Conservation (phyloP, 495 filamentous ascomycete species). For the Trichoderma virens region DNA sequence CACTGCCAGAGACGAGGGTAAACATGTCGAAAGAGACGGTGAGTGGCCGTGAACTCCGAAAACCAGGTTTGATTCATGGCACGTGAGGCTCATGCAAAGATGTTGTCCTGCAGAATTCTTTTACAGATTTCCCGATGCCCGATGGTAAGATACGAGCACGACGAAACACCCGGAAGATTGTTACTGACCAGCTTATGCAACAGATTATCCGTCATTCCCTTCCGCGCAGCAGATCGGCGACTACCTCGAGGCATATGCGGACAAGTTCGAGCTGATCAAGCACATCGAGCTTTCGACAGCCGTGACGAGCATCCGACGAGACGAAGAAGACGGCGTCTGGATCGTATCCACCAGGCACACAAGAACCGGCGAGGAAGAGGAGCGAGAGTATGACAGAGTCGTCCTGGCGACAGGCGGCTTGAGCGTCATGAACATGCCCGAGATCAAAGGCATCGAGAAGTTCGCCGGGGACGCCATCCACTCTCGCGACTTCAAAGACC, state of each 20-base stretch:
- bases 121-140: slow-evolving; percentile 4
- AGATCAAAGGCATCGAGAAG: slow-evolving; percentile 10
- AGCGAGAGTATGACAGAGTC: slow-evolving; percentile 3
- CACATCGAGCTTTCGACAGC: slow-evolving; percentile 7
- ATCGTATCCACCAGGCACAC: slow-evolving; percentile 7
- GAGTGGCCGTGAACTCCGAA: neutral
- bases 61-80: neutral
- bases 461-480: slow-evolving; percentile 8
- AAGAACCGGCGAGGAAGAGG: slow-evolving; percentile 3
- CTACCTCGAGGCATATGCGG: slow-evolving; percentile 10
- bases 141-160: neutral
- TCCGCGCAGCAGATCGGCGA: slow-evolving; percentile 5
- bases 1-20: neutral
- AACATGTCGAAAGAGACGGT: slow-evolving; percentile 5
- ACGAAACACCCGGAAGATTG: neutral
- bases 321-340: slow-evolving; percentile 9
- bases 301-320: slow-evolving; percentile 5
- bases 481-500: slow-evolving; percentile 12
- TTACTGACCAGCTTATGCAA: neutral
- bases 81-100: neutral
- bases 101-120: neutral
- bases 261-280: slow-evolving; percentile 8
- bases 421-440: neutral
- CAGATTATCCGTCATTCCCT: slow-evolving; percentile 5
- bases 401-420: slow-evolving; percentile 7